phyloP scores from a whole-genome alignment of 192 early-diverging fungal genomes.

The Umbelopsis isabellina region DNA sequence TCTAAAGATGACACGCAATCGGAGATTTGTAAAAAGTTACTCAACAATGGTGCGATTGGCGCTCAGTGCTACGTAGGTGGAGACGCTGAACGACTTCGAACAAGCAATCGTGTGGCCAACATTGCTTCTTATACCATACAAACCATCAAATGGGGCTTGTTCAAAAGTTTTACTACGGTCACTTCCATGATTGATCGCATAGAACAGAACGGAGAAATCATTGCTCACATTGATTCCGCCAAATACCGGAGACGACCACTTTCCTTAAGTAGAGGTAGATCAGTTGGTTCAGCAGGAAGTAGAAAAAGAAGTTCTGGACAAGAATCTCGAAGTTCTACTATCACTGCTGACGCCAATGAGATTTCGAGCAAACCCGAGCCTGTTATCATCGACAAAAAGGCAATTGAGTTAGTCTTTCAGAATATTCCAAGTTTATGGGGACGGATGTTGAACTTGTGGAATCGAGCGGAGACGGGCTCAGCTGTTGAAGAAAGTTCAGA shows the following conservation, averaged over 20 bases:
- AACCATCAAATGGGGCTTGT: conserved; percentile 25
- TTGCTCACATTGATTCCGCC: neutral
- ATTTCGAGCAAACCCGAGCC: neutral
- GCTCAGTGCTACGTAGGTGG: conserved; percentile 28
- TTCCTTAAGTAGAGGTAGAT: neutral
- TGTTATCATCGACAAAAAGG: neutral
- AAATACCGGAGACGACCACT: neutral
- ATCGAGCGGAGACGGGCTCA: conserved; percentile 4
- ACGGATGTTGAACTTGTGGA: conserved; percentile 22
- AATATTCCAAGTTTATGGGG: conserved; percentile 29
- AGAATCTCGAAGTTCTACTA: too few species aligned
- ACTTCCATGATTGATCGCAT: conserved; percentile 18
- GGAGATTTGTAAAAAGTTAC: conserved; percentile 3
- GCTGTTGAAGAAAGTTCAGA: neutral
- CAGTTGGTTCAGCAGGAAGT: neutral
- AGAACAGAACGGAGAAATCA: neutral
- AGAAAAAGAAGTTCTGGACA: neutral
- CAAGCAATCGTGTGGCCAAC: conserved; percentile 22
- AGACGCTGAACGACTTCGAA: conserved; percentile 18
- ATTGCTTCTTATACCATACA: conserved; percentile 21
- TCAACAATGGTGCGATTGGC: conserved; percentile 25
- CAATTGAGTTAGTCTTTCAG: conserved; percentile 24
- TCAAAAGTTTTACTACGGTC: conserved; percentile 5
- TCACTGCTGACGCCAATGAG: neutral
- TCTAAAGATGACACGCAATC: neutral